Conservation (phyloP, 441 rosid genomes). For the Raphanus hybrid region DNA sequence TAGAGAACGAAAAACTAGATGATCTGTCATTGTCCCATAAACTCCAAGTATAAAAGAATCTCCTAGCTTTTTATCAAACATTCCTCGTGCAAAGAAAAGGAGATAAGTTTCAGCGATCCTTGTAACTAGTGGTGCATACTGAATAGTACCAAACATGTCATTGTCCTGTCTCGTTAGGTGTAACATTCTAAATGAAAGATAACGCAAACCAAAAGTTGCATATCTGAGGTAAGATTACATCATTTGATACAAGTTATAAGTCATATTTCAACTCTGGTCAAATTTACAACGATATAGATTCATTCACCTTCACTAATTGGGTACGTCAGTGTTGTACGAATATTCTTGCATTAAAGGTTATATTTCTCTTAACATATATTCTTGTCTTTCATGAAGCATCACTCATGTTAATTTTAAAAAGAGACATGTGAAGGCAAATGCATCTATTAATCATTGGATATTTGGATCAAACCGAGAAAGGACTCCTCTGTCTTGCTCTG, state of each 20-base stretch:
- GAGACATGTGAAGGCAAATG: too few species aligned
- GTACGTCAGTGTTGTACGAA: too few species aligned
- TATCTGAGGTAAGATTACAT: background rate
- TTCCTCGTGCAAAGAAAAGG: too few species aligned
- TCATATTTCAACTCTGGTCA: background rate
- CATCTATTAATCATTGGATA: background rate
- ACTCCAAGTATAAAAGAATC: too few species aligned
- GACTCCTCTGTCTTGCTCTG: background rate
- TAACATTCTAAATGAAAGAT: background rate
- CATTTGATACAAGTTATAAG: background rate
- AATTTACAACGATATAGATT: too few species aligned
- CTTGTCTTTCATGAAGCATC: too few species aligned
- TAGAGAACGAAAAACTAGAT: background rate
- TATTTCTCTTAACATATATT: too few species aligned
- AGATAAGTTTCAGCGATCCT: background rate
- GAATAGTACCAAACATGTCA: background rate
- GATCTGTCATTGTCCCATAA: background rate
- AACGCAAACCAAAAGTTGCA: background rate
- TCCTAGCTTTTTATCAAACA: too few species aligned
- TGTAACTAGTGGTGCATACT: background rate
- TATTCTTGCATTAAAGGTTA: too few species aligned
- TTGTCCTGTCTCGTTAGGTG: background rate
- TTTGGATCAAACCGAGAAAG: background rate
- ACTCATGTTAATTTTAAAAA: too few species aligned
- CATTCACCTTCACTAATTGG: background rate